phyloP scores from a whole-genome alignment of 1,284 basidiomycete species.

The Meira miltonrushii region DNA sequence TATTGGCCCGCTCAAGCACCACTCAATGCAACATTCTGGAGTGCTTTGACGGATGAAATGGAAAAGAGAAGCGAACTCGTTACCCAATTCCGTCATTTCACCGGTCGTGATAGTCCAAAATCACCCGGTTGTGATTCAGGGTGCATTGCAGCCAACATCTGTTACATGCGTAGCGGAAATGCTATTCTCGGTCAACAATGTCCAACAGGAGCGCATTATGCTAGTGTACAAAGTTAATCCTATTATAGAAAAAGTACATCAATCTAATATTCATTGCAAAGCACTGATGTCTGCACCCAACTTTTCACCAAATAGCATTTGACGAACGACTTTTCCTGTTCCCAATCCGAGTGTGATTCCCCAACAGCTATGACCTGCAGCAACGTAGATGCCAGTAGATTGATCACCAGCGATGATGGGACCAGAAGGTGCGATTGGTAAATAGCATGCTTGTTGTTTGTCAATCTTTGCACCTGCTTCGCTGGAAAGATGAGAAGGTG shows the following conservation, averaged over 20 bases:
- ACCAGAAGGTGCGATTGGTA: constrained; percentile 56
- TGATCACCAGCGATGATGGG: constrained; percentile 57
- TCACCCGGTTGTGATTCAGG: constrained; percentile 60
- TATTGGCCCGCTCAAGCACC: constrained; percentile 65
- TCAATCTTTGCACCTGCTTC: constrained; percentile 50
- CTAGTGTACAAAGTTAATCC: constrained; percentile 60
- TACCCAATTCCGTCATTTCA: constrained; percentile 65
- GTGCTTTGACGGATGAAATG: constrained; percentile 71
- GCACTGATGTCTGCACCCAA: constrained; percentile 4
- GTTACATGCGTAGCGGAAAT: constrained; percentile 70
- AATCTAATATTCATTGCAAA: neutral
- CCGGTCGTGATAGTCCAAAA: constrained; percentile 63
- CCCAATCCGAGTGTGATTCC: constrained; percentile 52
- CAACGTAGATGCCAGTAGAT: constrained; percentile 55
- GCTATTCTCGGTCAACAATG: constrained; percentile 63
- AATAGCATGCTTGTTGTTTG: constrained; percentile 58
- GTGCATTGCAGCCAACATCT: constrained; percentile 67
- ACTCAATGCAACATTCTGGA: constrained; percentile 78
- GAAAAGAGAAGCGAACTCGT: constrained; percentile 61
- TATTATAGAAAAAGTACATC: too few relatives aligned
- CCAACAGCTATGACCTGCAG: constrained; percentile 56
- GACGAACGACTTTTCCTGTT: neutral
- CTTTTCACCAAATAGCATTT: neutral
- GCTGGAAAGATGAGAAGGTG: constrained; percentile 54
- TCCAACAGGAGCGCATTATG: constrained; percentile 58